These are phyloP conservation scores for Vachellia collinsii DNA, from an alignment of 306 rosid genomes.

Conservation along the genomic window DNA sequence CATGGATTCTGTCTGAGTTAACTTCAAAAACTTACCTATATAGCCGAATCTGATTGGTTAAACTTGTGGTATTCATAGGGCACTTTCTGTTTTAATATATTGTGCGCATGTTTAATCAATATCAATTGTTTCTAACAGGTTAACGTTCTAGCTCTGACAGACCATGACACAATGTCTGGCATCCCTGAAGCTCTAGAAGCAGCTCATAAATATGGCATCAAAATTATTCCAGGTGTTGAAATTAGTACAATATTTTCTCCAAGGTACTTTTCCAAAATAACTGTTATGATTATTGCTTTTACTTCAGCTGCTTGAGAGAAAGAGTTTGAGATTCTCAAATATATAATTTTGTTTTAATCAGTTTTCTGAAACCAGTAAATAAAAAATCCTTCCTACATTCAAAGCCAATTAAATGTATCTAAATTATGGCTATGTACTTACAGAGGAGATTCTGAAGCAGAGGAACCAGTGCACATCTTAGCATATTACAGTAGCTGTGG, in stretches of 20 bases:
- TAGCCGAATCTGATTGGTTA: slow-evolving; percentile 8
- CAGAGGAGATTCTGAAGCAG: slow-evolving; percentile 76
- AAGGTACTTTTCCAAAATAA: slow-evolving; percentile 45
- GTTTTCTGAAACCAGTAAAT: background rate
- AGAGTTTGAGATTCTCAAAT: background rate
- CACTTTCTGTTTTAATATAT: background rate
- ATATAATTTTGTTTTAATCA: background rate
- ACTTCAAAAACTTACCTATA: slow-evolving; percentile 7
- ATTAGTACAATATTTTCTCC: slow-evolving; percentile 60
- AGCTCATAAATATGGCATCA: slow-evolving; percentile 62
- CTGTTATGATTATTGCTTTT: background rate
- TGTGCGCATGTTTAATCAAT: slow-evolving; percentile 44
- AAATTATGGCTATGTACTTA: slow-evolving; percentile 36
- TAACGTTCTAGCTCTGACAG: slow-evolving; percentile 86
- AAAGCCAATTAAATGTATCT: slow-evolving; percentile 15
- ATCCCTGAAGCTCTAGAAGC: slow-evolving; percentile 70
- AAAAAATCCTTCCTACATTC: background rate
- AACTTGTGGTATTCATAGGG: background rate
- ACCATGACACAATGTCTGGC: slow-evolving; percentile 78
- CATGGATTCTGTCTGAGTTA: slow-evolving; percentile 21
- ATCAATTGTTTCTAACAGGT: slow-evolving; percentile 72
- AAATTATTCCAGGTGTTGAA: slow-evolving; percentile 79
- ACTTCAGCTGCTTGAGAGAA: slow-evolving; percentile 11
- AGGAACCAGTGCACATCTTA: slow-evolving; percentile 94
- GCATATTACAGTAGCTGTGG: slow-evolving; percentile 98